Evolutionary conservation across 2,329 filamentous ascomycete species (phyloP), one percentile per base, ranked within the genome.

Genomic region (Xylaria sp.): DNA sequence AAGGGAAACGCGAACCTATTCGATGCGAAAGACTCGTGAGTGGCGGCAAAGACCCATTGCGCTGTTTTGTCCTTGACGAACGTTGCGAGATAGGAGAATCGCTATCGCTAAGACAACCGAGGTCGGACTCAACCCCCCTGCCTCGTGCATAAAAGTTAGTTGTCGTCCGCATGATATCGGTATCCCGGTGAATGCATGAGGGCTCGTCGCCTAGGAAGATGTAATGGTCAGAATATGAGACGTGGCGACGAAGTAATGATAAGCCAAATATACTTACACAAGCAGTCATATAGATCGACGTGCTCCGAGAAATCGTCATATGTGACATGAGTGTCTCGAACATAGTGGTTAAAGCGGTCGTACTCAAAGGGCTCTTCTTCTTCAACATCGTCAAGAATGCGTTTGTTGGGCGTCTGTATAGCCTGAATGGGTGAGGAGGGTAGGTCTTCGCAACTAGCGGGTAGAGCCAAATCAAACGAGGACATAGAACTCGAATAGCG

Each of bases 291-390:
- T 50, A 90, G 82, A 54, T 84, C 82, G 68, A 84, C 82, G 27
- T 80, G 77, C 29, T 80, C 73, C 23, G 79, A 80, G 68, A 74
- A 76, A 60, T 80, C 81, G 51, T 86, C 70, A 54, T 62, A 68
- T 32, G 62, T 32, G 13, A 55, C 40, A 32, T 65, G 55, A 12
- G 63, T 35, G 16, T 50, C 82, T 68, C 86, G 84, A 32, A 85
- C 79, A 57, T 85, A 83, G 68, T 86, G 81, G 59, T 84, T 85
- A 32, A 75, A 74, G 37, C 73, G 72, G 23, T 92, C 92, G 63
- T 86, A 87, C 78, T 94, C 92, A 50, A 90, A 81, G 1, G 92
- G 90, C 76, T 97, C 94, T 79, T 98, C 94, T 75, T 94, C 94
- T 76, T 94, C 88, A 23, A 98, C 92, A 75, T 96, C 92, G 18